Evolutionary conservation across 495 filamentous ascomycete species (phyloP).

Genomic region (Neurospora sp.): DNA sequence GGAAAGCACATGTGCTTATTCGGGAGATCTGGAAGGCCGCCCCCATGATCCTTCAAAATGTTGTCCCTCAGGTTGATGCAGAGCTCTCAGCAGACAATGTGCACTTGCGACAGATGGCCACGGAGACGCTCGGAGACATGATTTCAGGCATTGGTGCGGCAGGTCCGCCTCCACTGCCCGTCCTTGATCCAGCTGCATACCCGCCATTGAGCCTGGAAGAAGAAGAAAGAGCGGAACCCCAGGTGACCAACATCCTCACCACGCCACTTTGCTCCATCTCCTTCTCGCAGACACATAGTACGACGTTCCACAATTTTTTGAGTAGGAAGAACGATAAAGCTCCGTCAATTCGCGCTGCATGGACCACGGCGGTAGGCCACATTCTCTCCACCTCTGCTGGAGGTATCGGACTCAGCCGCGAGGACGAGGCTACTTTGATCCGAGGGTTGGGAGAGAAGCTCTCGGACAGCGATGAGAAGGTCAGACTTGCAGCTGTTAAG

Average conservation of each 20-base stretch:
- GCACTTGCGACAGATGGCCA: slow-evolving; percentile 74
- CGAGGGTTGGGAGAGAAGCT: slow-evolving; percentile 68
- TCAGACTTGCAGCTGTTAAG: slow-evolving; percentile 77
- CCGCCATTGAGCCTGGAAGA: slow-evolving; percentile 61
- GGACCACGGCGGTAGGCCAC: slow-evolving; percentile 74
- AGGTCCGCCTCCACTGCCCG: slow-evolving; percentile 62
- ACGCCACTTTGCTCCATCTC: slow-evolving; percentile 74
- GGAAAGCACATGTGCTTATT: slow-evolving; percentile 80
- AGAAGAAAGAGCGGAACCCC: slow-evolving; percentile 33
- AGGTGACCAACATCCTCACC: slow-evolving; percentile 53
- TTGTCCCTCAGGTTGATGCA: slow-evolving; percentile 87
- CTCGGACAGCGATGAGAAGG: slow-evolving; percentile 79
- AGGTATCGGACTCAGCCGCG: slow-evolving; percentile 67
- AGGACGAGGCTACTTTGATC: slow-evolving; percentile 65
- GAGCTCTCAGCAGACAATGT: slow-evolving; percentile 86
- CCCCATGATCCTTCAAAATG: slow-evolving; percentile 79
- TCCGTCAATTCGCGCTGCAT: slow-evolving; percentile 65
- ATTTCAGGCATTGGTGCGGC: slow-evolving; percentile 84
- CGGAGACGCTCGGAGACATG: slow-evolving; percentile 90
- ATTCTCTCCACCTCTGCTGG: slow-evolving; percentile 78
- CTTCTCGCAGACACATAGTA: slow-evolving; percentile 68
- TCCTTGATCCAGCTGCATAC: slow-evolving; percentile 70
- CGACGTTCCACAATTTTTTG: slow-evolving; percentile 71
- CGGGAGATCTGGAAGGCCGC: slow-evolving; percentile 92
- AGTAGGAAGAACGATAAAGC: slow-evolving; percentile 79